Conservation (phyloP, 2,329 filamentous ascomycete genomes). For the Phyllosticta citribraziliensis region DNA sequence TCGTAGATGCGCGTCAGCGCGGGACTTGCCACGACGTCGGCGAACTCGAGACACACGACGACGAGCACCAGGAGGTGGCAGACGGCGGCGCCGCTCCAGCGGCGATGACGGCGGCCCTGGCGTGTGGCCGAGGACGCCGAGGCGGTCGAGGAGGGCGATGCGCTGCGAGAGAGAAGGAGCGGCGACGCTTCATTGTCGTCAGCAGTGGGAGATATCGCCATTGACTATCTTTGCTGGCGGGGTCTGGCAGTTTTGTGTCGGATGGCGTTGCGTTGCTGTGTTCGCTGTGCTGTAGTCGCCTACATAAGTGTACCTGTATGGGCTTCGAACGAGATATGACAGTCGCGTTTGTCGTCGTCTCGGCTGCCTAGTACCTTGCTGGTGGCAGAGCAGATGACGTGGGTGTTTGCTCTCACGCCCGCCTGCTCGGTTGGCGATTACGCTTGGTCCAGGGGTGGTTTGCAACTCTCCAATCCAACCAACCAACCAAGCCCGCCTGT, state of each 20-base stretch:
- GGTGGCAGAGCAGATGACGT: too few species aligned
- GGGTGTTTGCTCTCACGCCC: too few species aligned
- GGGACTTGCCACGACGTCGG: conserved; percentile 28
- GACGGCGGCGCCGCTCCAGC: conserved; percentile 9
- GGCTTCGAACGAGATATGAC: too few species aligned
- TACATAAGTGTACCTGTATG: too few species aligned
- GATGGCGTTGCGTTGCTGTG: not conserved
- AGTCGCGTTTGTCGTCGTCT: not conserved
- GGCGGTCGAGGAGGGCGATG: not conserved
- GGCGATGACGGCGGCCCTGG: not conserved
- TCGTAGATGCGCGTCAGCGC: conserved; percentile 44
- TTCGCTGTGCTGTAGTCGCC: not conserved
- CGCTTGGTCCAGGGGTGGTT: too few species aligned
- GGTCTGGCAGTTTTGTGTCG: too few species aligned
- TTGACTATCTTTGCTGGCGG: not conserved
- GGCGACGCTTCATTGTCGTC: not conserved
- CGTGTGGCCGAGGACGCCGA: not conserved
- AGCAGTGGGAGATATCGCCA: not conserved
- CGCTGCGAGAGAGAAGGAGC: not conserved
- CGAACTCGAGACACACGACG: conserved; percentile 37
- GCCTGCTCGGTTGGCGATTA: too few species aligned
- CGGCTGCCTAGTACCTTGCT: too few species aligned
- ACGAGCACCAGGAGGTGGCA: conserved; percentile 23
- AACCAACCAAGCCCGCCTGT: too few species aligned
- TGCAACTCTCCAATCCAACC: too few species aligned